These are phyloP conservation scores for Phylloporus sp. DNA, from an alignment of 768 basidiomycete genomes.

Conservation along the genomic window DNA sequence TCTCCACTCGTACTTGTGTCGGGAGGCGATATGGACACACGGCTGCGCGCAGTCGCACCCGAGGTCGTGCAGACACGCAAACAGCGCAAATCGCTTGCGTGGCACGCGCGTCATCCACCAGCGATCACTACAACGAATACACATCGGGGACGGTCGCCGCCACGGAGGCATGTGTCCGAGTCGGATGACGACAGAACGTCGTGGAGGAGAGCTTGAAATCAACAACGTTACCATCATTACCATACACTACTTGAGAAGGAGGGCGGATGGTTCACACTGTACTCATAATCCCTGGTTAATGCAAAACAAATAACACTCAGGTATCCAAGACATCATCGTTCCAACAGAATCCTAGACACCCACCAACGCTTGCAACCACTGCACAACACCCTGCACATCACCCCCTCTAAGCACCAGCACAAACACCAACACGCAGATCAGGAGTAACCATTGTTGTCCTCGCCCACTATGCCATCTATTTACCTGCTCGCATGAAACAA, in stretches of 20 bases:
- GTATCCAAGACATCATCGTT: neutral
- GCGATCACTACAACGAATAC: neutral
- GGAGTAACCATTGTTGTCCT: conserved; percentile 1
- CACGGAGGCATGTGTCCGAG: conserved; percentile 1
- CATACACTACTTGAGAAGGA: no score
- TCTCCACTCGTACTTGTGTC: conserved; percentile 21
- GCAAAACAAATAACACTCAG: neutral
- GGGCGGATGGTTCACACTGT: no score
- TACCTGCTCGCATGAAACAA: neutral
- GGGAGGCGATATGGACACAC: neutral
- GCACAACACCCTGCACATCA: neutral
- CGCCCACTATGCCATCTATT: neutral
- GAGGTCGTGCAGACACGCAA: conserved; percentile 26
- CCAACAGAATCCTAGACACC: conserved; percentile 8
- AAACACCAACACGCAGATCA: conserved; percentile 8
- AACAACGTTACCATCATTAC: neutral
- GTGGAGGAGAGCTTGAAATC: conserved; percentile 14
- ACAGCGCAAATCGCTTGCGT: conserved; percentile 25
- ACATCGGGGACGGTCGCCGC: neutral
- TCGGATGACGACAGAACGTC: conserved; percentile 16
- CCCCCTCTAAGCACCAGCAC: conserved; percentile 1
- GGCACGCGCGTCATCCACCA: conserved; percentile 12
- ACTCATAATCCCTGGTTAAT: neutral
- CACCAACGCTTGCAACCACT: conserved; percentile 4
- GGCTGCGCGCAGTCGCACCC: conserved; percentile 18